Evolutionary conservation across 352 stramenopile species (phyloP), one percentile per base, ranked within the genome.

Genomic region (Phytophthora rubi): DNA sequence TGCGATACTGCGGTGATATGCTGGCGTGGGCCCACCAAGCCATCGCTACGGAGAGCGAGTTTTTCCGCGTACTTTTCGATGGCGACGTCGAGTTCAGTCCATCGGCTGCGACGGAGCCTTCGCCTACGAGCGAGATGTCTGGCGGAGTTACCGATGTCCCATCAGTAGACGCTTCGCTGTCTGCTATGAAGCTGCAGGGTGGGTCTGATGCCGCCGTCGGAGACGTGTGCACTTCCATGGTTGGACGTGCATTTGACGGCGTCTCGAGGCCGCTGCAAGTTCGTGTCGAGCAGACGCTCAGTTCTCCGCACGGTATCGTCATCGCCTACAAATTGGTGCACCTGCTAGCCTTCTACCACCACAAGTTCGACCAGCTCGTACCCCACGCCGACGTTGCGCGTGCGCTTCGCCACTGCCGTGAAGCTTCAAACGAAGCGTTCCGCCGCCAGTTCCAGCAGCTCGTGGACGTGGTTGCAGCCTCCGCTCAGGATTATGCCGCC

Each of bases 1-100:
- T 95, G n/a, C 81, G 86, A 5, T 97, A 97, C 75, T 89, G 91
- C 21, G 85, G 90, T 23, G 89, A 97, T 53, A 96, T 97, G 88
- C 55, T 97, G 13, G 91, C 91, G 10, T 97, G 90, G 90, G 70
- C 95, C 13, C 91, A 97, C 59, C 86, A 97, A 56, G 74, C 84
- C 7, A 87, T 97, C 49, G 90, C 88, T 0, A 83, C 86, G 1
- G 91, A 97, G 62, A 75, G 71, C 44, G 89, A 97, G 60, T 93
- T 96, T 66, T 85, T 96, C 52, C 80, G 82, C 26, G 81, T 89
- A 53, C 73, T 97, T 13, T 91, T 92, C 53, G 81, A 92, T 47
- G 82, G 81, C 6, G 86, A 92, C 53, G 35, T 87, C 3, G 74
- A 77, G 28, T 81, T 79, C 37, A 69, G 53, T 28, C 54, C 77